Conservation (phyloP, 2,329 filamentous ascomycete species). For the Pseudocercospora crystallina region DNA sequence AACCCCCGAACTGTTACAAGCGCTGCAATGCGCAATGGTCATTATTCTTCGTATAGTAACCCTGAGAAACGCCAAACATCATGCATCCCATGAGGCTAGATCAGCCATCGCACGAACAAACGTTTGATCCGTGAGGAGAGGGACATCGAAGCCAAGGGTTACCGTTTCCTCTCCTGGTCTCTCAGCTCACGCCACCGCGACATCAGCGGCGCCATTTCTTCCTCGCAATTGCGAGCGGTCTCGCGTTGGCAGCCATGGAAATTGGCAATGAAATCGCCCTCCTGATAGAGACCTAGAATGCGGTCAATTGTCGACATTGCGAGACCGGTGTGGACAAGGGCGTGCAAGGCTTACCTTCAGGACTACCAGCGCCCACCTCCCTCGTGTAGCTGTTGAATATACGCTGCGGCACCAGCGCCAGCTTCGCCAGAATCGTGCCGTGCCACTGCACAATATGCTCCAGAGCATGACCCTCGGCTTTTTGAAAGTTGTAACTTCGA, state of each 20-base stretch:
- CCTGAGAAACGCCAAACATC: background rate
- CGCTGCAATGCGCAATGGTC: background rate
- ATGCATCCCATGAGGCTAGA: too few relatives aligned
- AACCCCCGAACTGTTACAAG: too few relatives aligned
- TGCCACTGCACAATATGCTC: constrained; percentile 75
- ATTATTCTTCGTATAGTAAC: too few relatives aligned
- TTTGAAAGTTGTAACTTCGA: constrained; percentile 92
- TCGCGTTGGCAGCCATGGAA: constrained; percentile 70
- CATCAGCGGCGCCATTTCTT: constrained; percentile 63
- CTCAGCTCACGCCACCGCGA: constrained; percentile 37
- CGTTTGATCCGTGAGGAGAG: too few relatives aligned
- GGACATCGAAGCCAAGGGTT: background rate
- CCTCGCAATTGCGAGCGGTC: constrained; percentile 58
- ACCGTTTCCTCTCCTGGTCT: constrained; percentile 27
- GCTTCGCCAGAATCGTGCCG: constrained; percentile 85
- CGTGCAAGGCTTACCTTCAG: constrained; percentile 23
- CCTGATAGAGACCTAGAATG: constrained; percentile 58
- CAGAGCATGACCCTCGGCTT: constrained; percentile 86
- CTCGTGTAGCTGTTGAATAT: constrained; percentile 75
- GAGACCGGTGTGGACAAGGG: too few relatives aligned
- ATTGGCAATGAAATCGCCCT: constrained; percentile 81
- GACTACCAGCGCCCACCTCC: constrained; percentile 36
- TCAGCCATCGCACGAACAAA: too few relatives aligned
- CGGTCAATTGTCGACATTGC: too few relatives aligned
- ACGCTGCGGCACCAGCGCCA: constrained; percentile 86